phyloP scores from a whole-genome alignment of 1,284 basidiomycete genomes.

The Anthracocystis walkeri region DNA sequence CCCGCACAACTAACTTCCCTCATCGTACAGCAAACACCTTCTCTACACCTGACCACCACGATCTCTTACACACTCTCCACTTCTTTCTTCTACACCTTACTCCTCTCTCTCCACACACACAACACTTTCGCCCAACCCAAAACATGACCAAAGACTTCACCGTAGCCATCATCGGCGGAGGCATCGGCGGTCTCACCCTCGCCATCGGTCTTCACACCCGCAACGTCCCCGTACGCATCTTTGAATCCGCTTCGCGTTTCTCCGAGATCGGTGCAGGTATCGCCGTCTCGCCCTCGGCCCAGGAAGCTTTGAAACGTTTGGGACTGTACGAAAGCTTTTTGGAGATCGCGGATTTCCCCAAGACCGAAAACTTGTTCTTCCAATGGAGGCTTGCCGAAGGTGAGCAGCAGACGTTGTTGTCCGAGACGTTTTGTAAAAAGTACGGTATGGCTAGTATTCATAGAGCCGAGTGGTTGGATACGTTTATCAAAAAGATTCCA shows the following conservation, averaged over 20 bases:
- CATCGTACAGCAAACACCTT: too few species aligned
- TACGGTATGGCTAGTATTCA: conserved; percentile 51
- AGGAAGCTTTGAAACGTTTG: conserved; percentile 36
- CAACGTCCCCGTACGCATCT: conserved; percentile 38
- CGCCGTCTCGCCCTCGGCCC: conserved; percentile 31
- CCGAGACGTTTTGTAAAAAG: conserved; percentile 43
- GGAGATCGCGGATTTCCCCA: conserved; percentile 37
- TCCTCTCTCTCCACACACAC: too few species aligned
- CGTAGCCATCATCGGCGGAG: conserved; percentile 51
- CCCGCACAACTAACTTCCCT: too few species aligned
- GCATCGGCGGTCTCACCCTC: conserved; percentile 52
- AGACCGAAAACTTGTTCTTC: conserved; percentile 52
- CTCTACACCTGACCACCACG: too few species aligned
- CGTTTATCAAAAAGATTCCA: conserved; percentile 34
- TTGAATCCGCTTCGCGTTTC: conserved; percentile 46
- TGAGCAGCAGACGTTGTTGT: conserved; percentile 31
- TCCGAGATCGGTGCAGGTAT: conserved; percentile 53
- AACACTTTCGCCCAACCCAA: too few species aligned
- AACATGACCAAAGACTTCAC: conserved; percentile 35
- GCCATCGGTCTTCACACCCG: conserved; percentile 40
- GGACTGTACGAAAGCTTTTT: conserved; percentile 41
- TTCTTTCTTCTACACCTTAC: too few species aligned
- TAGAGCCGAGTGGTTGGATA: conserved; percentile 51
- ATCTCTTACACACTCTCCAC: too few species aligned
- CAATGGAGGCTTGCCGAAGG: conserved; percentile 49